Base-by-base conservation (phyloP, 495 filamentous ascomycete genomes). In the Penicillium ochrochloron region DNA sequence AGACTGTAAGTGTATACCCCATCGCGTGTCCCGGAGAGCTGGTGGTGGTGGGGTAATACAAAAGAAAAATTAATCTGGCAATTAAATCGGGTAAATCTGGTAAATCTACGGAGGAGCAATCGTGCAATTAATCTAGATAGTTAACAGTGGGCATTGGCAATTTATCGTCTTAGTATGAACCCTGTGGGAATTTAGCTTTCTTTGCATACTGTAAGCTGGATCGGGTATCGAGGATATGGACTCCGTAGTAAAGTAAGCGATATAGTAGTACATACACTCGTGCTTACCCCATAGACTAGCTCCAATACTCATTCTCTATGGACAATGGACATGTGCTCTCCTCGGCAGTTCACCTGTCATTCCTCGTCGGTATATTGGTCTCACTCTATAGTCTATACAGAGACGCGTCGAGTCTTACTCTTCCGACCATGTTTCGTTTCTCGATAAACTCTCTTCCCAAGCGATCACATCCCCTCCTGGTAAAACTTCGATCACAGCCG, bases 331-430 rank as follows among this genome's bases (percentile, higher is more conserved):
- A 52, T 52, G 48, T 55, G 52, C 42, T 46, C 29, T 52, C 50
- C 53, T 56, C 53, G 53, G 53, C 53, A 56, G 53, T 56, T 56
- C 31, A 56, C 29, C 15, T 31, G 25, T 31, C 48, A 52, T 52
- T 31, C 48, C 25, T 31, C 44, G 19, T 48, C 44, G 44, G 44
- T 46, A 46, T 23, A 54, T 54, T 14, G 15, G 33, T 37, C 33
- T 15, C 29, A 31, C 17, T 34, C 29, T 11, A 56, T 14, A 5
- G 5, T 34, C 29, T 11, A 37, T 14, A 5, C 15, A 41, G 10
- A 27, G n/a, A 17, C 25, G 14, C 29, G 35, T 21, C 1, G 0
- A 17, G 6, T 11, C 5, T 21, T 7, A 53, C 5, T 12, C 25
- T 27, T 46, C 19, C 48, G 48, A 27, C 2, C 23, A 50, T 12